Conservation (phyloP, 331 rosid genomes). For the Malus hybrid region DNA sequence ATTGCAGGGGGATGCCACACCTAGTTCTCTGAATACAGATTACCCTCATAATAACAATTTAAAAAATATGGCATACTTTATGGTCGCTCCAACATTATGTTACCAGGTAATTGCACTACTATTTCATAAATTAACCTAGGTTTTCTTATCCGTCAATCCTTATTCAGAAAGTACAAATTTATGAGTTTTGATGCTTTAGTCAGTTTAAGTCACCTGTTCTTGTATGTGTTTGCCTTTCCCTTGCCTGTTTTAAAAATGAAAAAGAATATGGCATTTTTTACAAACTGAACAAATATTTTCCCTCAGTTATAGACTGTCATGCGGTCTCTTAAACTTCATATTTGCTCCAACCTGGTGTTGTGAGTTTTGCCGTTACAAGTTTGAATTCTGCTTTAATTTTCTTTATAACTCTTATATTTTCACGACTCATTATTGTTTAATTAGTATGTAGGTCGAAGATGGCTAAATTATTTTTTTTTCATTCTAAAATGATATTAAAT, state of each 20-base stretch:
- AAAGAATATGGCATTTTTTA: background rate
- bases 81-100: slow-evolving; percentile 95
- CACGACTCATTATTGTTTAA: slow-evolving; percentile 11
- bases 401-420: background rate
- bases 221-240: background rate
- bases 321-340: background rate
- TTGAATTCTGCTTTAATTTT: background rate
- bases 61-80: slow-evolving; percentile 72
- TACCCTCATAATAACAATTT: slow-evolving; percentile 45
- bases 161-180: background rate
- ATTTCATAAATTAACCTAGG: background rate
- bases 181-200: background rate
- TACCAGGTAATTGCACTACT: slow-evolving; percentile 62
- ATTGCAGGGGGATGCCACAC: slow-evolving; percentile 52
- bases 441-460: background rate
- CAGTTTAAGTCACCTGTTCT: background rate
- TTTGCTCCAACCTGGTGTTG: background rate
- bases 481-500: background rate
- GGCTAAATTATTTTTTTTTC: background rate
- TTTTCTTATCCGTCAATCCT: background rate
- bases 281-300: background rate
- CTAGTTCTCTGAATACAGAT: slow-evolving; percentile 33
- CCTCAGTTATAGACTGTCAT: background rate
- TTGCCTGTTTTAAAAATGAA: background rate
- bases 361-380: background rate